Base-by-base conservation (phyloP, 192 early-diverging fungal species). In the Phlyctochytrium bullatum region DNA sequence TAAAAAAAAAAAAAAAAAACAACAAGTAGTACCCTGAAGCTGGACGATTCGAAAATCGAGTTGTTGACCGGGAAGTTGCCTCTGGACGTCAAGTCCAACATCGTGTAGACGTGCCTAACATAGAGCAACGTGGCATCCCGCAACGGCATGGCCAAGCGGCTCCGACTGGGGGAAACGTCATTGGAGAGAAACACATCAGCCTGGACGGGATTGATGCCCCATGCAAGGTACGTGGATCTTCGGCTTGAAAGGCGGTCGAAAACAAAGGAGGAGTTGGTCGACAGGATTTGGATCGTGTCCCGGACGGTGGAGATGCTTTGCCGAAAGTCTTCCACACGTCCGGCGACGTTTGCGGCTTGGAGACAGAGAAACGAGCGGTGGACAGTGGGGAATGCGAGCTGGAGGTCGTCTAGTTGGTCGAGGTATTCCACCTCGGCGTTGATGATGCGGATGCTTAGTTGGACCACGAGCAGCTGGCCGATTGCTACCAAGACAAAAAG, bases 391-490 rank as follows among this genome's bases (percentile, higher is more conserved):
- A 63, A 69, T 10, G 50, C 36, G 24, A 23, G 14, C 2, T 57
- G 59, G 61, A 59, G 62, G 16, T 24, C 32, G n/a, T 40, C 34
- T 4, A 36, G 32, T 12, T 12, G 16, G 14, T 62, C 3, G 27
- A 69, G 51, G 12, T 27, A 63, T 28, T 33, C 32, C 10, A 69
- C 34, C 12, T 60, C 68, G n/a, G 12, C 53, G 14, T 29, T 47
- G 35, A 69, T 36, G 12, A n/a, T 31, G 29, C 33, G 1, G 20
- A 30, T 33, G 3, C 60, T 62, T 28, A 25, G 3, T 3, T 33
- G 10, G 62, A 34, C 58, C 6, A 59, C 62, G 62, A 64, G 61
- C 6, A 71, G 35, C 36, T 71, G 69, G 29, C 23, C 30, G 24
- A 32, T 12, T n/a, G 69, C 69, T 3, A 71, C 12, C 16, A 36